These are phyloP conservation scores for Heritiera fomes DNA, from an alignment of 345 rosid genomes.

Conservation along the genomic window DNA sequence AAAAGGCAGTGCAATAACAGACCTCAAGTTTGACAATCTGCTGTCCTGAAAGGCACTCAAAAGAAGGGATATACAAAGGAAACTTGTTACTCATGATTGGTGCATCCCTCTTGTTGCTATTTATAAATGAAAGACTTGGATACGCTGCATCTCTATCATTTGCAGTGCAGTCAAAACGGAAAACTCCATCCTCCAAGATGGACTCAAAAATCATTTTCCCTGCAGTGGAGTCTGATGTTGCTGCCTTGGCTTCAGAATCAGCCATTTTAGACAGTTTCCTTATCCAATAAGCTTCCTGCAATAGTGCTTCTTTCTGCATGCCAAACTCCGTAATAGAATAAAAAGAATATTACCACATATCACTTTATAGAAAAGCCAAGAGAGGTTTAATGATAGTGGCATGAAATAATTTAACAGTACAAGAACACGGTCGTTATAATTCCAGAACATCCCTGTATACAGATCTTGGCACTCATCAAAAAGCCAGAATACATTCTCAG, in stretches of 20 bases:
- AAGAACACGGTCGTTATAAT: not conserved
- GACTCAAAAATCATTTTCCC: constrained; percentile 68
- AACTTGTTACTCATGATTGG: constrained; percentile 35
- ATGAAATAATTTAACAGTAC: not conserved
- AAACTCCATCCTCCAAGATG: constrained; percentile 71
- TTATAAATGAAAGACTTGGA: constrained; percentile 73
- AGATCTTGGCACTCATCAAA: not conserved
- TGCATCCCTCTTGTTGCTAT: constrained; percentile 53
- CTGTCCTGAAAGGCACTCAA: constrained; percentile 40
- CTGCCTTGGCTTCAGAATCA: constrained; percentile 33
- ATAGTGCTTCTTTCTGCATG: constrained; percentile 42
- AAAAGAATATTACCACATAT: not conserved
- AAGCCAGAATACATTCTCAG: not conserved
- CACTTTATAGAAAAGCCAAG: not conserved
- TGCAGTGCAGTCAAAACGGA: constrained; percentile 69
- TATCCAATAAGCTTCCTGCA: constrained; percentile 9
- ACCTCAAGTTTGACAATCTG: constrained; percentile 80
- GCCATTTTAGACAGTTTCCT: constrained; percentile 41
- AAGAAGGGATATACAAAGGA: constrained; percentile 62
- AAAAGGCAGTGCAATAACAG: not conserved
- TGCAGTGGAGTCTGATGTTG: constrained; percentile 31
- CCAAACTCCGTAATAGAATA: constrained; percentile 18
- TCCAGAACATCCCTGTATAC: not conserved
- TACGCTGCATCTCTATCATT: constrained; percentile 53
- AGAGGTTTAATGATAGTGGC: not conserved